Base-by-base conservation (phyloP, 306 rosid species). In the Carpinus fangiana region DNA sequence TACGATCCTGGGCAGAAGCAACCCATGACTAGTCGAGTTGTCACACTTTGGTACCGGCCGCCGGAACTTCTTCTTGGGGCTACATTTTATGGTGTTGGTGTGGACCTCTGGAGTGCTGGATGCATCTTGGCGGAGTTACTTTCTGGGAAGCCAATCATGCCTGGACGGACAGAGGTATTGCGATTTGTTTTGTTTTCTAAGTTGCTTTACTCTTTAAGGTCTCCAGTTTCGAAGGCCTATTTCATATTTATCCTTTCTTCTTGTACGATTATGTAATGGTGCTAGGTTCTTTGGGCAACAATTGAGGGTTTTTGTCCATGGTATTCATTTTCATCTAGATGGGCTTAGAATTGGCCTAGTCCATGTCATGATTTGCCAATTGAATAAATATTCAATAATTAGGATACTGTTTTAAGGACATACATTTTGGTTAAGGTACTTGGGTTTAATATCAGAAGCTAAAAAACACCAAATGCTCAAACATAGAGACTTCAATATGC, bases 1-100 rank as follows among this genome's bases (percentile, higher is more conserved):
- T 90, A 66, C 73, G 87, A 90, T 86, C 90, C 92, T 73, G 76
- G 74, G 62, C 84, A 85, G 76, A 91, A 80, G 81, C 96, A 90
- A 23, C 87, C 92, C 28, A 85, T 93, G 98, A 93, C 98, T 21
- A 93, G 96, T 83, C 89, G 97, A 76, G 98, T 93, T 31, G 97
- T 93, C 73, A 93, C 98, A 36, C 97, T 93, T 43, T 93, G 98
- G 98, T 93, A 93, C 81, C 93, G 98, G 2, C 96, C 98, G 2
- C 98, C 98, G 6, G 98, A 93, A 84, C 91, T 93, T 80, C 95
- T 93, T 81, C 97, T 93, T 70, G 98, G 98, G 64, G 96, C 97
- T 81, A 88, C 92, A 23, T 73, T 41, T 50, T 93, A 93, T 43
- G 90, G 93, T 66, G 89, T 79, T 56, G 89, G 91, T 61, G 76